Evolutionary conservation across 2,329 filamentous ascomycete genomes (phyloP).

Genomic region (Drechslerella dactyloides): DNA sequence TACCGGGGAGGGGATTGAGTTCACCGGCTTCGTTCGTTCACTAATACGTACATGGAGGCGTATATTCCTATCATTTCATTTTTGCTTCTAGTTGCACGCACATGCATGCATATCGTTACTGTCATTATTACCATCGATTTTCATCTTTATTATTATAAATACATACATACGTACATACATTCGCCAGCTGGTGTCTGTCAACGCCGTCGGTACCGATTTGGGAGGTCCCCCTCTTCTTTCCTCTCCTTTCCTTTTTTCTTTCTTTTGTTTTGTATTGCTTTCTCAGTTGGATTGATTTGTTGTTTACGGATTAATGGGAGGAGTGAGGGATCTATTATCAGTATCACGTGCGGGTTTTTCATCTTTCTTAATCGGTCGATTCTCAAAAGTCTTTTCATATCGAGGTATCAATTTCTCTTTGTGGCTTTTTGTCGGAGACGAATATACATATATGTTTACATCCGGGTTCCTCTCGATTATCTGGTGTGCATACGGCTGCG

Average conservation of each 20-base stretch:
- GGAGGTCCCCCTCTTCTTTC: no score
- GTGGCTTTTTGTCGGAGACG: not conserved
- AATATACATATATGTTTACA: not conserved
- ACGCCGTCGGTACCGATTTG: not conserved
- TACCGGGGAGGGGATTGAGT: slow-evolving; percentile 1
- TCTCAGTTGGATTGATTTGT: not conserved
- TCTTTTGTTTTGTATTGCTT: no score
- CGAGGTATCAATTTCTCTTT: no score
- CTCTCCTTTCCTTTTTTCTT: no score
- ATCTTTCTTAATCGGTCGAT: slow-evolving; percentile 22
- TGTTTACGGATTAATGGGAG: not conserved
- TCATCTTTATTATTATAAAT: slow-evolving; percentile 49
- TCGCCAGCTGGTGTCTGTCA: slow-evolving; percentile 23
- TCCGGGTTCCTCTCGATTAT: no score
- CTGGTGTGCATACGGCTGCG: no score
- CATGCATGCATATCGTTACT: no score
- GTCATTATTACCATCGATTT: slow-evolving; percentile 31
- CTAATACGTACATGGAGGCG: not conserved
- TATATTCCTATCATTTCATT: slow-evolving; percentile 31
- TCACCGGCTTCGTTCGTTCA: not conserved
- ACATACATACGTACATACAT: slow-evolving; percentile 28
- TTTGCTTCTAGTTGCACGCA: slow-evolving; percentile 2
- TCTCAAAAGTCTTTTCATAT: slow-evolving; percentile 45
- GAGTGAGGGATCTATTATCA: no score
- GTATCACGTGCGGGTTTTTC: slow-evolving; percentile 22